phyloP scores from a whole-genome alignment of 2,329 filamentous ascomycete species.

The Botrytis elliptica region DNA sequence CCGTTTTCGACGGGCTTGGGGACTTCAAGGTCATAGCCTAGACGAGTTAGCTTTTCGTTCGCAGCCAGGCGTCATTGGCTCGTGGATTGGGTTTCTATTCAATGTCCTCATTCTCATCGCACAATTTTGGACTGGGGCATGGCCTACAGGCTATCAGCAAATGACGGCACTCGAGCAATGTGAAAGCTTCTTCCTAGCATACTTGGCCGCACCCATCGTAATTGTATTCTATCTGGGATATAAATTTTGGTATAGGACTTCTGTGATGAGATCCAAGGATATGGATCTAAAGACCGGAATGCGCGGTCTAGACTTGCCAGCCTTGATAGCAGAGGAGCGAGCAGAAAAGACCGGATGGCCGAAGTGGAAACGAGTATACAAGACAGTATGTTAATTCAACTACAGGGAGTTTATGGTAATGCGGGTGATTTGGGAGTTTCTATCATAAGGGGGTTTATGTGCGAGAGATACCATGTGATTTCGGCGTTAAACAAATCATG shows the following conservation, averaged over 20 bases:
- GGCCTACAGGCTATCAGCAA: constrained; percentile 61
- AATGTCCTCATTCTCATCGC: constrained; percentile 75
- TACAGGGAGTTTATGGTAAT: background rate
- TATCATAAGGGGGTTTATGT: constrained; percentile 1
- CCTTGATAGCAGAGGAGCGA: constrained; percentile 75
- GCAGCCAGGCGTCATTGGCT: constrained; percentile 75
- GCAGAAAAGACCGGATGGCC: constrained; percentile 74
- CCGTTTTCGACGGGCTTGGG: constrained; percentile 84
- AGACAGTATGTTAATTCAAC: constrained; percentile 61
- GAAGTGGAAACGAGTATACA: constrained; percentile 73
- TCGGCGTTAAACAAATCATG: background rate
- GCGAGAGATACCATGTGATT: constrained; percentile 14
- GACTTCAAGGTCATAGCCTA: constrained; percentile 63
- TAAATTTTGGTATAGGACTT: constrained; percentile 72
- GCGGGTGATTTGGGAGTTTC: background rate
- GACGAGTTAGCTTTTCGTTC: constrained; percentile 78
- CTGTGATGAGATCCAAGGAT: constrained; percentile 63
- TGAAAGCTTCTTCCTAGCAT: constrained; percentile 70
- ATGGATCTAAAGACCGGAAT: constrained; percentile 89
- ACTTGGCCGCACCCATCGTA: constrained; percentile 69
- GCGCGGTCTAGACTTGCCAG: constrained; percentile 77
- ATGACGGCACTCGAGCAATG: constrained; percentile 50
- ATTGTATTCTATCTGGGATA: constrained; percentile 68
- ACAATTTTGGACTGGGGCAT: constrained; percentile 86
- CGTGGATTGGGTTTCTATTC: constrained; percentile 74